Percentiles rank a stretch among this genome's conserved stretches.
Conservation (phyloP, 108 stramenopile genomes). For the Aurantiochytrium sp. region DNA sequence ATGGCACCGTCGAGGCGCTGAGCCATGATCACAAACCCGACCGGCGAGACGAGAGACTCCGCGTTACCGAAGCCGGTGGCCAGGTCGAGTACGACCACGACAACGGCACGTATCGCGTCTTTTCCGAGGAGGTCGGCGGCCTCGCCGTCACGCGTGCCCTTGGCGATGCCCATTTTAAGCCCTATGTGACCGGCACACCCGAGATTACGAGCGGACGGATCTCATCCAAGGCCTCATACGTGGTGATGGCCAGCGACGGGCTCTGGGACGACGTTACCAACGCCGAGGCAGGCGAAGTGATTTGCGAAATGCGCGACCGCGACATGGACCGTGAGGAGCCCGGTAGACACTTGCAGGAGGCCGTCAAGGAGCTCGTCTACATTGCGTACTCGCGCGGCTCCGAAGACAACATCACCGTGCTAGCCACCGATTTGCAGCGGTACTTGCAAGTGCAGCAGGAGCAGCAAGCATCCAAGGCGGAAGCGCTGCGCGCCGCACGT, state of each 20-base stretch:
- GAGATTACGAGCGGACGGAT: conserved; percentile 17
- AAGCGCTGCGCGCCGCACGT: neutral
- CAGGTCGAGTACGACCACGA: conserved; percentile 19
- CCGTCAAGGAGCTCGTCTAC: neutral
- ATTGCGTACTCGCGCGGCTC: neutral
- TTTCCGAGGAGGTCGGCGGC: conserved; percentile 21
- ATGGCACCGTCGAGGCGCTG: conserved; percentile 9
- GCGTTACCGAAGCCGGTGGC: conserved; percentile 29
- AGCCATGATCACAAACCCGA: conserved; percentile 41
- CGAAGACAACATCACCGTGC: conserved; percentile 8
- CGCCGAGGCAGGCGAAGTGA: conserved; percentile 23
- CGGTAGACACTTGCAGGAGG: neutral
- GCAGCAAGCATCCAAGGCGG: neutral
- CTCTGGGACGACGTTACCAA: conserved; percentile 39
- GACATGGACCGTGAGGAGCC: neutral
- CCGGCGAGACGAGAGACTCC: conserved; percentile 24
- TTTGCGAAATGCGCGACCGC: neutral
- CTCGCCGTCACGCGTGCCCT: conserved; percentile 43
- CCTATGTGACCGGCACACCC: conserved; percentile 17
- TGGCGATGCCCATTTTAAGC: conserved; percentile 32
- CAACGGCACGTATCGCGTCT: conserved; percentile 32
- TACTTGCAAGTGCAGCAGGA: neutral
- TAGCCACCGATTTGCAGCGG: neutral
- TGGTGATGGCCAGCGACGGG: conserved; percentile 43
- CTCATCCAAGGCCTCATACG: neutral